phyloP scores from a whole-genome alignment of 768 basidiomycete species.

The Lactifluus pinguis region DNA sequence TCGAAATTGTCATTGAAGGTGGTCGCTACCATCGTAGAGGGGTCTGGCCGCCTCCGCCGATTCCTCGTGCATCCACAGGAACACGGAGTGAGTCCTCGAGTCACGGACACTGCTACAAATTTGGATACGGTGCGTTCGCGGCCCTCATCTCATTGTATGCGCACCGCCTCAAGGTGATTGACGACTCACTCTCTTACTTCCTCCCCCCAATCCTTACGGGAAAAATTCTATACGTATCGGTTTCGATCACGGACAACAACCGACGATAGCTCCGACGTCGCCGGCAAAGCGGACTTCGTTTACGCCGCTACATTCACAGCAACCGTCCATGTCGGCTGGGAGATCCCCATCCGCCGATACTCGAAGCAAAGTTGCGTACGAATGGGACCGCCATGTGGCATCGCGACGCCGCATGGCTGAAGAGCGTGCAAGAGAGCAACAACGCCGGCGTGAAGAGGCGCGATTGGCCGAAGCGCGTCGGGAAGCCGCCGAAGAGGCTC shows the following conservation, averaged over 20 bases:
- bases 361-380: neutral
- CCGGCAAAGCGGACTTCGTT: neutral
- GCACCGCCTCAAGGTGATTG: neutral
- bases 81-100: no score
- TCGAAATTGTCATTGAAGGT: constrained; percentile 10
- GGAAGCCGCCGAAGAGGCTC: constrained; percentile 31
- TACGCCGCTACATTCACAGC: neutral
- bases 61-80: no score
- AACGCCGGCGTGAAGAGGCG: constrained; percentile 4
- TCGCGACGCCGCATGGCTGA: neutral
- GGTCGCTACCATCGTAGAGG: neutral
- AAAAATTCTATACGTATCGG: neutral
- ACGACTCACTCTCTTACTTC: neutral
- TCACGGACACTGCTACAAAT: neutral
- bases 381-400: neutral
- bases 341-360: neutral
- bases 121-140: constrained; percentile 1
- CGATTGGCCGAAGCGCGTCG: constrained; percentile 7
- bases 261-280: neutral
- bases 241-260: neutral
- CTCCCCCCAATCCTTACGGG: neutral
- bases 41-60: neutral
- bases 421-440: constrained; percentile 1
- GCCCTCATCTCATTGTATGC: neutral
- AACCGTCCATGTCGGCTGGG: neutral